These are phyloP conservation scores for Fusarium euwallaceae DNA, from an alignment of 2,329 filamentous ascomycete genomes.

Conservation along the genomic window DNA sequence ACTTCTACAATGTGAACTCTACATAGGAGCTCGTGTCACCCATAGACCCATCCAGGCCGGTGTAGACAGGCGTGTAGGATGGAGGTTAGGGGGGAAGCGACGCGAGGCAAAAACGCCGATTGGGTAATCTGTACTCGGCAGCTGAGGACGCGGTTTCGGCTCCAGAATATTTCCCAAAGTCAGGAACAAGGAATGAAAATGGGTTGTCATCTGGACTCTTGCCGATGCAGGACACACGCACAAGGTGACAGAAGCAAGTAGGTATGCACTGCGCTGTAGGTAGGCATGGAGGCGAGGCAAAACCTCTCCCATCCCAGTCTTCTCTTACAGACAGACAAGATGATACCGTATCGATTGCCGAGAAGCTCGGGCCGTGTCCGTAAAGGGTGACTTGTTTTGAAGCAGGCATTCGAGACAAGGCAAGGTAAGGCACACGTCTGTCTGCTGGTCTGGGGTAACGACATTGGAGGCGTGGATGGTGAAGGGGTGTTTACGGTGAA, in stretches of 20 bases:
- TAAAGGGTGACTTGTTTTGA: constrained; percentile 12
- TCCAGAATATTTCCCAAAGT: constrained; percentile 13
- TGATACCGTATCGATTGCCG: constrained; percentile 8
- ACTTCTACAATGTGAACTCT: constrained; percentile 10
- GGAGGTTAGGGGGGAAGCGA: constrained; percentile 2
- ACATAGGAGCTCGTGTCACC: constrained; percentile 19
- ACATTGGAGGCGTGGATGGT: constrained; percentile 12
- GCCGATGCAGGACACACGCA: constrained; percentile 6
- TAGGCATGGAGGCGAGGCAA: not conserved
- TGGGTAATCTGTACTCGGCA: constrained; percentile 31
- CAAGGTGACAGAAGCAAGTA: constrained; percentile 15
- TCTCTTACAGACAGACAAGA: not conserved
- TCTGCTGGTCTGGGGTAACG: constrained; percentile 15
- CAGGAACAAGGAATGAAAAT: constrained; percentile 9
- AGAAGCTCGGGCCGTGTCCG: constrained; percentile 9
- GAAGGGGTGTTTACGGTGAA: not conserved
- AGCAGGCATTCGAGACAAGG: constrained; percentile 6
- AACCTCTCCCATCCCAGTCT: not conserved
- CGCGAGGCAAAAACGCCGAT: constrained; percentile 35
- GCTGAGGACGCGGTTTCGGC: constrained; percentile 10
- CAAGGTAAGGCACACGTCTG: not conserved
- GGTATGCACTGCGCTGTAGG: not conserved
- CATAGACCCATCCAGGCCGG: constrained; percentile 21
- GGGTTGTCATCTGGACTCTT: constrained; percentile 19
- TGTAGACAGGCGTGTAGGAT: not conserved